A percentile compares a stretch with the other conserved stretches of the same genome.
These are phyloP conservation scores for Naganishia sp. DNA, from an alignment of 1,284 basidiomycete genomes.

Conservation along the genomic window DNA sequence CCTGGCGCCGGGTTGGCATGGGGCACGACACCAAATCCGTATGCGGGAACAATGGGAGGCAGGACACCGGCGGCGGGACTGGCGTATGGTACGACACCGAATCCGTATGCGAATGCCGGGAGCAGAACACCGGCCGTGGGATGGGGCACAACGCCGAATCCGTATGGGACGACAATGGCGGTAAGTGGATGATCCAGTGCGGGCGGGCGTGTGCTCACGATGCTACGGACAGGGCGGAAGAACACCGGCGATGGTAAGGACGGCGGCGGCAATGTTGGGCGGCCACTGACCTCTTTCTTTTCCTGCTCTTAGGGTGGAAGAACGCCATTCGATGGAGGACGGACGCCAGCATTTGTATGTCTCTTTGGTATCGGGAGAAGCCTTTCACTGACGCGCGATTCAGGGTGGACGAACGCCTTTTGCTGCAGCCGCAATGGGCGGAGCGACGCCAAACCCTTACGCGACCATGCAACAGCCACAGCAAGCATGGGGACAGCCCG, in stretches of 20 bases:
- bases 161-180: conserved; percentile 58
- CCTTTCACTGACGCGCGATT: conserved; percentile 28
- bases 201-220: not conserved
- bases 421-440: conserved; percentile 36
- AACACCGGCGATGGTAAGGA: conserved; percentile 40
- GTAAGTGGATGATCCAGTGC: conserved; percentile 39
- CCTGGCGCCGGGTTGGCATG: conserved; percentile 51
- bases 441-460: conserved; percentile 65
- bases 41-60: conserved; percentile 25
- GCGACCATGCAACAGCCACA: conserved; percentile 32
- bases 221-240: conserved; percentile 34
- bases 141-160: conserved; percentile 63
- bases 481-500: conserved; percentile 47
- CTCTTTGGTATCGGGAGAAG: conserved; percentile 29
- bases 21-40: conserved; percentile 71
- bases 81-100: conserved; percentile 60
- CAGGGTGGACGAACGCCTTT: conserved; percentile 36
- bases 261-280: conserved; percentile 39
- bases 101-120: conserved; percentile 64
- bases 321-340: conserved; percentile 46
- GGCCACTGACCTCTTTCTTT: conserved; percentile 29
- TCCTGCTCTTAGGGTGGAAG: conserved; percentile 32
- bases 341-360: conserved; percentile 51
- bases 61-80: conserved; percentile 53
- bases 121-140: conserved; percentile 61